Evolutionary conservation across 495 filamentous ascomycete species (phyloP).

Genomic region (Penicillium psychrofluorescens): DNA sequence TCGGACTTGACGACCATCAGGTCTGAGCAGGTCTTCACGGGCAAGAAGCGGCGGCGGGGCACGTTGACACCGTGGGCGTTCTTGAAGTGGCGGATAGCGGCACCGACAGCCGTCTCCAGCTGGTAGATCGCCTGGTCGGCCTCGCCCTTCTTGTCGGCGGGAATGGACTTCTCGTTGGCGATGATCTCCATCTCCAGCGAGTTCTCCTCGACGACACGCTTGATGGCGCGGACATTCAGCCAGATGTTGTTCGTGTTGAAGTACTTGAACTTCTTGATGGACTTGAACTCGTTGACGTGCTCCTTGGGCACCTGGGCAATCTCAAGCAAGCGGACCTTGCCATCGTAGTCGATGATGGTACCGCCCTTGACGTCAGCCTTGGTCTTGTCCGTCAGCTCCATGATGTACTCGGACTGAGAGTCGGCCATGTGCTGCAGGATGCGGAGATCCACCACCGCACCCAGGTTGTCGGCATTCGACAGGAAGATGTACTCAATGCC

Average conservation of each 20-base stretch:
- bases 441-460: conserved; percentile 92
- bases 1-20: conserved; percentile 99
- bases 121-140: conserved; percentile 95
- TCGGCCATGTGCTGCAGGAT: conserved; percentile 99
- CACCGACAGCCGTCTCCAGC: conserved; percentile 97
- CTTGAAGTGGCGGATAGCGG: conserved; percentile 96
- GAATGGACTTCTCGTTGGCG: conserved; percentile 96
- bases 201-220: conserved; percentile 97
- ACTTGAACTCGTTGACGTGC: conserved; percentile 99
- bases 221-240: conserved; percentile 96
- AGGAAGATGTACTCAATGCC: conserved; percentile 98
- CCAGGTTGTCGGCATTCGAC: conserved; percentile 98
- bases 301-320: conserved; percentile 99
- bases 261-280: conserved; percentile 99
- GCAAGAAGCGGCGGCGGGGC: conserved; percentile 93
- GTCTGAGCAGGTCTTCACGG: conserved; percentile 99
- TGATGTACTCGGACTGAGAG: conserved; percentile 93
- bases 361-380: conserved; percentile 99
- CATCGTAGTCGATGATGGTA: conserved; percentile 99
- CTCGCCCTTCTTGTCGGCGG: conserved; percentile 99
- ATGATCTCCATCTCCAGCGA: conserved; percentile 99
- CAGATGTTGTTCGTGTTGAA: conserved; percentile 99
- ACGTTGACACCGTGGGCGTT: conserved; percentile 99
- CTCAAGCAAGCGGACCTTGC: conserved; percentile 90
- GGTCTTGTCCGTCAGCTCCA: conserved; percentile 99